phyloP scores from a whole-genome alignment of 257 asterid species.

The Hygrophila difformis region DNA sequence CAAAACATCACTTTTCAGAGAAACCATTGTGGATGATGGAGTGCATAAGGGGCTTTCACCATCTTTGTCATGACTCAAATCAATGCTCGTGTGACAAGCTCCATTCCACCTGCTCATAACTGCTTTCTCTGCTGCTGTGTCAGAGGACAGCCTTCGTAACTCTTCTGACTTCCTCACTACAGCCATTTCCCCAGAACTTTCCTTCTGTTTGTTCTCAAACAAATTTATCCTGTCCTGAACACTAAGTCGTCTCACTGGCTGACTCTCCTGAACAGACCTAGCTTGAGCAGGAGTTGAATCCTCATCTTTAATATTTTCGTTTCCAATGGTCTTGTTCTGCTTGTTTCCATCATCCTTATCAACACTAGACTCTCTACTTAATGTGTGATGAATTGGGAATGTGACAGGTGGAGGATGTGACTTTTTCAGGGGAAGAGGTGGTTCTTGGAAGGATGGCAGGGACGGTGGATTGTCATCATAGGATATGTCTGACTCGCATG shows the following conservation, averaged over 20 bases:
- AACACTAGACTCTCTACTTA: constrained; percentile 19
- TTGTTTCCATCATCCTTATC: constrained; percentile 19
- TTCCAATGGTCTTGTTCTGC: constrained; percentile 4
- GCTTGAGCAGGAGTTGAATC: constrained; percentile 21
- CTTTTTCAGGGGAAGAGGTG: constrained; percentile 8
- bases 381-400: constrained; percentile 8
- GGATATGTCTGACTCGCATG: constrained; percentile 41
- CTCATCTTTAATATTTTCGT: constrained; percentile 21
- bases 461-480: constrained; percentile 24
- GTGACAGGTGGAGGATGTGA: constrained; percentile 5
- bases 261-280: constrained; percentile 28
- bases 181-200: constrained; percentile 54
- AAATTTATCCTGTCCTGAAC: constrained; percentile 69
- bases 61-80: constrained; percentile 54
- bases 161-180: constrained; percentile 42
- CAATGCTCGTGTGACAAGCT: constrained; percentile 75
- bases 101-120: constrained; percentile 80
- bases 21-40: constrained; percentile 33
- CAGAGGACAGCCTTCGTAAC: constrained; percentile 57
- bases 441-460: constrained; percentile 21
- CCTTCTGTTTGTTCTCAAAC: constrained; percentile 78
- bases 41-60: constrained; percentile 42
- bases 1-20: constrained; percentile 26
- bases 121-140: constrained; percentile 42
- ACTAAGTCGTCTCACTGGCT: constrained; percentile 51